Evolutionary conservation across 257 asterid species (phyloP), one percentile per base, ranked within the genome.

Genomic region (Solanum acaule): DNA sequence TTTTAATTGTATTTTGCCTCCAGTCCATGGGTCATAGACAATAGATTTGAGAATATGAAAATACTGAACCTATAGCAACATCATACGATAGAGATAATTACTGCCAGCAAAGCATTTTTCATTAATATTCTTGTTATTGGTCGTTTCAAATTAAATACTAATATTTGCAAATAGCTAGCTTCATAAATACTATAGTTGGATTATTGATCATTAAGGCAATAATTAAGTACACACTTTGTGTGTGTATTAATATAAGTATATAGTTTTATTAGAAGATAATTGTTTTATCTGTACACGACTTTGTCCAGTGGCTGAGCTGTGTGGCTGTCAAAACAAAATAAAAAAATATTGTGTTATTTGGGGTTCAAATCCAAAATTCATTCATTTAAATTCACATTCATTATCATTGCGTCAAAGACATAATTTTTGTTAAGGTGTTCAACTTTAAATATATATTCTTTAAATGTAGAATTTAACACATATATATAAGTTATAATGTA

Each of bases 331-430:
- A 49, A 49, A 49, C 0, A 49, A 49, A 49, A 49, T 2, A 14
- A 15, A 15, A 49, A 14, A 14, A 15, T 49, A 49, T 49, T 16
- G 8, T 49, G 59, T 0, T 52, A 16, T 16, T 52, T 52, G 9
- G 1, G 23, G 63, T 52, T 52, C 63, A 52, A 52, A 52, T 2
- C 0, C 23, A 0, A 16, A 52, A 52, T 1, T 6, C 8, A 0
- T 49, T 49, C 4, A 6, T 52, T 52, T 2, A 52, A 52, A 18
- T 52, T 2, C 2, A 18, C n/a, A 52, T 2, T 2, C 63, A 6
- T 6, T 16, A 52, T 0, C 9, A 52, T 1, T 16, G 4, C 2
- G 10, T 0, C 23, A 2, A 52, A 52, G n/a, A 0, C 10, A 52
- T 52, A 52, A 52, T 1, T 52, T 52, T 52, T 52, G 0, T 18